Evolutionary conservation across 106 monocot species (phyloP), one percentile per base, ranked within the genome.

Genomic region (Apostasia shenzhenica): DNA sequence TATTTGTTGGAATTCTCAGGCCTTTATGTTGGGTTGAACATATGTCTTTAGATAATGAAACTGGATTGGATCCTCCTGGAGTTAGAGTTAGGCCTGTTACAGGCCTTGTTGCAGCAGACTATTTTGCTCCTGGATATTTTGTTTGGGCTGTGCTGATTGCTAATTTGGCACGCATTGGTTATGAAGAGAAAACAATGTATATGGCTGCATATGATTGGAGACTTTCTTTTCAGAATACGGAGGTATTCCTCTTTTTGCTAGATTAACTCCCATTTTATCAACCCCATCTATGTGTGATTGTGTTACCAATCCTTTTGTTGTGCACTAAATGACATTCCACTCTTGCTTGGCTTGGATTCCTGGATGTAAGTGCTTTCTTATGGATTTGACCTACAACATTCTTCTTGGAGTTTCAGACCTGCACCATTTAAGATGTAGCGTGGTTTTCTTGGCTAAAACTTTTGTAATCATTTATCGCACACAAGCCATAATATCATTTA

Each of bases 151-250:
- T 99, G 44, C 80, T 99, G 59, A 99, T 99, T 82, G 93, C 99
- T 70, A 99, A 99, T 78, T 84, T 99, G 72, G 99, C 99, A 67
- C 87, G 87, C 26, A 90, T 99, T 70, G 99, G 99, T 11, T 99
- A 99, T 73, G 99, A 99, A 76, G 99, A 99, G 69, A 99, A 93
- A 69, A 90, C 87, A 3, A 99, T 99, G 99, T 99, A 93, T 69
- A 99, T 99, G 99, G 99, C 99, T 72, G 93, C 99, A 70, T 99
- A 99, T 85, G 99, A 99, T 81, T 99, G 99, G 99, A 87, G 99
- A 67, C 66, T 99, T n/a, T 89, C 99, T 61, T 99, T 99, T 82
- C 99, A 99, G 67, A 99, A 99, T 60, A 99, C 99, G 1, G 99
- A 99, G 93, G 99, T 93, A 77, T 37, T 53, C 8, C 37, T 14